Base-by-base conservation (phyloP, 2,329 filamentous ascomycete species). In the Fusarium siculi region DNA sequence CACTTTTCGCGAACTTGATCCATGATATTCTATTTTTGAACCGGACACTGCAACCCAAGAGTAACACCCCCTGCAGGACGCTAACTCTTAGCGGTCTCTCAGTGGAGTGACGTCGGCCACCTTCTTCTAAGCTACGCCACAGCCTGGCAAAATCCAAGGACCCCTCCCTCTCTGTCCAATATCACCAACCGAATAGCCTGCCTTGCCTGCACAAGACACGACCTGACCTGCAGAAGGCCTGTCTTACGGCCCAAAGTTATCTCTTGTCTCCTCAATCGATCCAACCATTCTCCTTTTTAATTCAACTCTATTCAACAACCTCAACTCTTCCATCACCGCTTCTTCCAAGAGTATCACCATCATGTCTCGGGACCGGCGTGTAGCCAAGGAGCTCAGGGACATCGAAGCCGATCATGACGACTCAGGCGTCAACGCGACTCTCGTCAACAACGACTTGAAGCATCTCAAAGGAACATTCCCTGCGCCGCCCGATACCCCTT, bases 401-500 rank as follows among this genome's bases (percentile, higher is more conserved):
- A 93, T 96, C 74, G 84, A 90, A 55, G 86, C 86, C 68, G 96
- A 99, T 87, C 84, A 80, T 68, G 87, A 89, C 63, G 89, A 90
- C 69, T 97, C 94, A 25, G 92, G 93, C 68, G 93, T 98, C 77
- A 87, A 87, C 36, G 93, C 93, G 19, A 85, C 90, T 59, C 87
- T 91, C 2, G 84, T 90, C 64, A 87, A 89, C 69, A 89, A 89
- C 52, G 88, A 95, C 82, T 85, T 98, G 63, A 94, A 92, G 65
- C 93, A 96, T 78, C 90, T 99, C 70, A 91, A 91, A 75, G 96
- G 96, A 65, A 89, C 90, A 64, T 96, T 99, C 81, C 88, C 88
- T 42, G 96, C 94, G 0, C 96, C 96, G 2, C 95, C 96, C 40
- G 95, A 97, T 73, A 97, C 96, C 3, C 95, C 96, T 1, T 99